These are phyloP conservation scores for Chrysosphaeria jannelii DNA, from an alignment of 2,329 filamentous ascomycete genomes.

Conservation along the genomic window DNA sequence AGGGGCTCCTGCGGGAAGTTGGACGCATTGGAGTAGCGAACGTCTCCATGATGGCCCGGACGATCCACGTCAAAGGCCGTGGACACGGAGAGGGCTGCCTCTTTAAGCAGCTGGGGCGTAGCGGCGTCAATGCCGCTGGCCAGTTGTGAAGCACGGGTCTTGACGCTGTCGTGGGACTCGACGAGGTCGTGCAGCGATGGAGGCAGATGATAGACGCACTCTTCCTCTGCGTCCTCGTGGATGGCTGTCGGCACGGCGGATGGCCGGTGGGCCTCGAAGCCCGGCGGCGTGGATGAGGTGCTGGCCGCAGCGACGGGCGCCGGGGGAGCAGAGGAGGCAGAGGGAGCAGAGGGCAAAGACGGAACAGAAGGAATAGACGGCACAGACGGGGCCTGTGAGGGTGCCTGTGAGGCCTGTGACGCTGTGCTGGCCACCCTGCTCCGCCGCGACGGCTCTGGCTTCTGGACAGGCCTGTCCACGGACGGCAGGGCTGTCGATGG, in stretches of 20 bases:
- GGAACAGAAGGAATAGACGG: too few species aligned
- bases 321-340: too few species aligned
- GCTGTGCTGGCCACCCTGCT: constrained; percentile 3
- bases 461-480: constrained; percentile 7
- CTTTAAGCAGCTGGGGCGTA: constrained; percentile 34
- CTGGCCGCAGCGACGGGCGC: constrained; percentile 4
- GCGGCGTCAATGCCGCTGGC: constrained; percentile 16
- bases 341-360: too few species aligned
- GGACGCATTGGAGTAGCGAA: constrained; percentile 37
- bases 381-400: constrained; percentile 1
- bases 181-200: constrained; percentile 69
- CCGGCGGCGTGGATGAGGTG: constrained; percentile 5
- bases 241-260: constrained; percentile 3
- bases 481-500: constrained; percentile 17
- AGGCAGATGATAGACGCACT: constrained; percentile 81
- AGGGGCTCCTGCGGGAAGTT: constrained; percentile 88
- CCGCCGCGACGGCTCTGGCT: constrained; percentile 6
- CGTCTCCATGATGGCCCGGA: too few species aligned
- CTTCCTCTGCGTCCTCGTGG: constrained; percentile 19
- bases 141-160: constrained; percentile 25
- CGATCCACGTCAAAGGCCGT: constrained; percentile 58
- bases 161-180: constrained; percentile 66
- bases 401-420: not conserved
- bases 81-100: constrained; percentile 50
- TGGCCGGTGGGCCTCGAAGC: not conserved